A percentile compares a stretch with the other conserved stretches of the same genome.
phyloP scores from a whole-genome alignment of 2,329 filamentous ascomycete species.

The Phialophora expanda region DNA sequence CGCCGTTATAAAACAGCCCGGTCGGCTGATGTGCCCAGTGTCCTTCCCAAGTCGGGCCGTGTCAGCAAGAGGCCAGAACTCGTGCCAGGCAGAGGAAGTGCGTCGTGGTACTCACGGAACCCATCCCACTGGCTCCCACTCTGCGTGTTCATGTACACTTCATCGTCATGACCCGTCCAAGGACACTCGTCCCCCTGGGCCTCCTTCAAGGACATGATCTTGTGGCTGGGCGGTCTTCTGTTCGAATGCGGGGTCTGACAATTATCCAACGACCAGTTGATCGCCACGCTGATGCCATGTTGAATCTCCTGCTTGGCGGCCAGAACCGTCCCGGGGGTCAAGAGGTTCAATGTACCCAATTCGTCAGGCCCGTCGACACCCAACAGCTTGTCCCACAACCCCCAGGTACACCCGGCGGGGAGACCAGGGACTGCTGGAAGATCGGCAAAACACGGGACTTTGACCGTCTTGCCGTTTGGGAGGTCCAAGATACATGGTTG shows the following conservation, averaged over 20 bases:
- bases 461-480: constrained; percentile 1
- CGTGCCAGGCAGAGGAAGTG: not conserved
- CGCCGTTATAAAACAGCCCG: constrained; percentile 35
- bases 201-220: constrained; percentile 53
- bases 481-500: not conserved
- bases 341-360: constrained; percentile 59
- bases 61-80: not conserved
- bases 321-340: constrained; percentile 60
- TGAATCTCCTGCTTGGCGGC: constrained; percentile 57
- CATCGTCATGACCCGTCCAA: constrained; percentile 51
- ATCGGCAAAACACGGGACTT: constrained; percentile 46
- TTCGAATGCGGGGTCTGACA: constrained; percentile 59
- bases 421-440: constrained; percentile 60
- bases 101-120: constrained; percentile 43
- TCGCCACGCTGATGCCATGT: constrained; percentile 60
- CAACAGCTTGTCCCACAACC: constrained; percentile 53
- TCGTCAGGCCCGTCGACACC: constrained; percentile 50
- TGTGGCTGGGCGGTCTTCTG: constrained; percentile 57
- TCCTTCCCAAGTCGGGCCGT: constrained; percentile 17
- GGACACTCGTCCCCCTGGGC: constrained; percentile 6
- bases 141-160: constrained; percentile 55
- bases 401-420: constrained; percentile 66
- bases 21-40: constrained; percentile 51
- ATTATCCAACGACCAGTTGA: constrained; percentile 60
- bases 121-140: constrained; percentile 58